These are phyloP conservation scores for Ananas comosus DNA, from an alignment of 176 grass and related monocot species.

Conservation along the genomic window DNA sequence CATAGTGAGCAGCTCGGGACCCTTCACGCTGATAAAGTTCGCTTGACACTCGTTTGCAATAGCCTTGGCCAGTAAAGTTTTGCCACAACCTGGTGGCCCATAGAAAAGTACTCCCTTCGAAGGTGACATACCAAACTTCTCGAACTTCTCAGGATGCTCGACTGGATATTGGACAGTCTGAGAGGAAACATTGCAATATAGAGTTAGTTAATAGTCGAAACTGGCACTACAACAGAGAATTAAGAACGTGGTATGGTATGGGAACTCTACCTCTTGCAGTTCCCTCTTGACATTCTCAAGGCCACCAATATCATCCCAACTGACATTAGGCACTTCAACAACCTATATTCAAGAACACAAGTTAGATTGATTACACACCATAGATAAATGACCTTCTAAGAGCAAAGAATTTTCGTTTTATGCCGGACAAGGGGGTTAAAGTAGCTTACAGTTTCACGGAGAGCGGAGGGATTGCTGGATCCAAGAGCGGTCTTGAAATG, in stretches of 20 bases:
- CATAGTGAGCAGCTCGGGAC: slow-evolving; percentile 54
- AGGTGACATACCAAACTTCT: slow-evolving; percentile 56
- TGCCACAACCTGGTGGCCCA: slow-evolving; percentile 48
- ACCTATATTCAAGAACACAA: slow-evolving; percentile 18
- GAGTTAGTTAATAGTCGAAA: too few relatives aligned
- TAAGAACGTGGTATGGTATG: too few relatives aligned
- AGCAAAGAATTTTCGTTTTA: not conserved
- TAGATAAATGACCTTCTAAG: not conserved
- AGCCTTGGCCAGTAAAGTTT: slow-evolving; percentile 52
- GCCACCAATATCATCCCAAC: slow-evolving; percentile 53
- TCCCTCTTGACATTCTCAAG: slow-evolving; percentile 58
- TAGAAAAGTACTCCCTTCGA: slow-evolving; percentile 65
- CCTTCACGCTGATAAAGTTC: slow-evolving; percentile 66
- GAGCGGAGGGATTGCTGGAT: slow-evolving; percentile 48
- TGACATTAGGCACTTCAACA: slow-evolving; percentile 59
- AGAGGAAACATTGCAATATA: slow-evolving; percentile 2
- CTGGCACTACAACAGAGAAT: too few relatives aligned
- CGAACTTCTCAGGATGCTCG: slow-evolving; percentile 57
- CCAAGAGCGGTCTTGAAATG: slow-evolving; percentile 46
- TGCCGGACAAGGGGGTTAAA: not conserved
- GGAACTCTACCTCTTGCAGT: slow-evolving; percentile 39
- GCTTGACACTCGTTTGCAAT: slow-evolving; percentile 70
- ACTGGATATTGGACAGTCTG: slow-evolving; percentile 53
- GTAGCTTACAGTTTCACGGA: slow-evolving; percentile 42
- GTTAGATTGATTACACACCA: not conserved